Conservation (phyloP, 352 stramenopile species). For the Globisporangium lucens region DNA sequence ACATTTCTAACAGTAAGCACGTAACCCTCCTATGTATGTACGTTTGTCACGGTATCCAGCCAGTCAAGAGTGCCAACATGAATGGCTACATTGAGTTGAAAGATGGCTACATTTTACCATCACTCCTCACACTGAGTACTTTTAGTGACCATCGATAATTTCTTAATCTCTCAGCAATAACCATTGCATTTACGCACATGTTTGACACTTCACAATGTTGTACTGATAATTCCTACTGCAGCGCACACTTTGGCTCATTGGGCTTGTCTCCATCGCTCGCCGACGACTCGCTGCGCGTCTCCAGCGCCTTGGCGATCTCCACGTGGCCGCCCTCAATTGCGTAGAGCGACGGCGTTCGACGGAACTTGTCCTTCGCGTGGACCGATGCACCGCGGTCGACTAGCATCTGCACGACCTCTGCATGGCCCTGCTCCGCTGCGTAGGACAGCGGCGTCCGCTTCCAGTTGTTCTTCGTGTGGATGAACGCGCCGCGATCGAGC, state of each 20-base stretch:
- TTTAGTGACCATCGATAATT: not conserved
- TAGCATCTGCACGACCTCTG: conserved; percentile 12
- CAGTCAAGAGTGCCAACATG: not conserved
- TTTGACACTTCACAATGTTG: not conserved
- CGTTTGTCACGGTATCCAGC: not conserved
- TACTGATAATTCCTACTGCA: not conserved
- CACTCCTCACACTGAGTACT: not conserved
- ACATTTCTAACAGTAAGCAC: not conserved
- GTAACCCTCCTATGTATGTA: not conserved
- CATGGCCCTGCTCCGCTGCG: conserved; percentile 13
- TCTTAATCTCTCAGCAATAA: not conserved
- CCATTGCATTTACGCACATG: not conserved
- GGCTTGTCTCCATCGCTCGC: not conserved
- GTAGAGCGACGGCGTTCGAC: conserved; percentile 10
- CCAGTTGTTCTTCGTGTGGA: conserved; percentile 13
- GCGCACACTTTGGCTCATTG: not conserved
- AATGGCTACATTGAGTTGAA: not conserved
- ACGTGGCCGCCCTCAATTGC: conserved; percentile 12
- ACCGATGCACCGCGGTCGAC: conserved; percentile 16
- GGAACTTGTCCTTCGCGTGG: conserved; percentile 13
- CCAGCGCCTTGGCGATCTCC: conserved; percentile 11
- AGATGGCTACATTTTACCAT: not conserved
- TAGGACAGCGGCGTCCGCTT: conserved; percentile 14
- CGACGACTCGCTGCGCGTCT: conserved; percentile 4
- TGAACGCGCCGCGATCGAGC: conserved; percentile 12